phyloP scores from a whole-genome alignment of 2,329 filamentous ascomycete genomes.

The Penicillium brasilianum region DNA sequence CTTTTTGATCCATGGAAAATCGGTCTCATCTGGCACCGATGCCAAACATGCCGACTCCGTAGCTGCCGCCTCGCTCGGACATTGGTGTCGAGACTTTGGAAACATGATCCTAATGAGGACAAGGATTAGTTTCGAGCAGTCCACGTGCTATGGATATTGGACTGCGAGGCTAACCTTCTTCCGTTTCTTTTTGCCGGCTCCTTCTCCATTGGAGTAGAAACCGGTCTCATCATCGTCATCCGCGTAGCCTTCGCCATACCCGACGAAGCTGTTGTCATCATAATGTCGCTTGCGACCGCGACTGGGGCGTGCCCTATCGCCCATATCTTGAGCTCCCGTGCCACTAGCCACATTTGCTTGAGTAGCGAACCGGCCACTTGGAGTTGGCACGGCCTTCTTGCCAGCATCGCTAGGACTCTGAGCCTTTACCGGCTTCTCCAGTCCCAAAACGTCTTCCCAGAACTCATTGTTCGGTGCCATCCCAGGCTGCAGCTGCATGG shows the following conservation, averaged over 20 bases:
- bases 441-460: conserved; percentile 56
- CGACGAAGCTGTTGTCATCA: conserved; percentile 57
- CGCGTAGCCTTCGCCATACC: conserved; percentile 57
- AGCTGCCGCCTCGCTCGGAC: conserved; percentile 48
- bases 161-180: conserved; percentile 49
- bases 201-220: conserved; percentile 52
- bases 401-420: conserved; percentile 33
- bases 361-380: conserved; percentile 30
- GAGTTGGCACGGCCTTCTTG: conserved; percentile 37
- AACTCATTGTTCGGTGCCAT: conserved; percentile 52
- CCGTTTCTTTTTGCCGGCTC: conserved; percentile 53
- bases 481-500: conserved; percentile 56
- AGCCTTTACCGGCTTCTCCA: conserved; percentile 52
- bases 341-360: conserved; percentile 37
- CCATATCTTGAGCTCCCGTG: conserved; percentile 36
- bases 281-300: conserved; percentile 57
- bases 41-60: conserved; percentile 53
- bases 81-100: conserved; percentile 47
- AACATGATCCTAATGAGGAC: conserved; percentile 45
- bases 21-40: conserved; percentile 48
- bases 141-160: not conserved
- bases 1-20: conserved; percentile 18
- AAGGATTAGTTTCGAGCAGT: not conserved
- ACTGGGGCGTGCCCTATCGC: conserved; percentile 46
- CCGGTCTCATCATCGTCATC: conserved; percentile 54